Evolutionary conservation across 108 stramenopile genomes (phyloP), one percentile per base, ranked within the genome.

Genomic region (Nitzschia inconspicua): DNA sequence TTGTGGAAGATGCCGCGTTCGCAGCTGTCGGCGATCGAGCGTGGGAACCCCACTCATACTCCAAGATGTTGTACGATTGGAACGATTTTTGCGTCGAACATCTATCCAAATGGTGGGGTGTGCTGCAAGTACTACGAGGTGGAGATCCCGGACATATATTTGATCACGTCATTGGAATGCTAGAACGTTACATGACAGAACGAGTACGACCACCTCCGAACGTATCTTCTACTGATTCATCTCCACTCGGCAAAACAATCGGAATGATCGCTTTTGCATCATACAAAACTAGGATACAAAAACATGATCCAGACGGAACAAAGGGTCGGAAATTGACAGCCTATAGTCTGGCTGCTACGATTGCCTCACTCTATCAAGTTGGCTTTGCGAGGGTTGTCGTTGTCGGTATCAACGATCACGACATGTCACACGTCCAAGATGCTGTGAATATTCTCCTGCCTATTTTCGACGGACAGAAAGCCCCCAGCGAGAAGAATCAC

Each of bases 231-330:
- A 26, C 28, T 26, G 6, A 22, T 9, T 23, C 16, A 1, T 23
- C 20, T 11, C 28, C 64, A 42, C 2, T 56, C 18, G 29, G 18
- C 0, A n/a, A 28, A 32, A 65, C 64, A 6, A 65, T 65, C 46
- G 64, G 54, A 14, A 19, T 65, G 26, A 47, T 65, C 31, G 64
- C 64, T 28, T 65, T 65, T 56, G 27, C 27, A 22, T 27, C 56
- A 18, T 65, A 65, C 54, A 24, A 30, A 23, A 49, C 18, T 32
- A 13, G 10, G 16, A 14, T n/a, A 39, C 11, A 1, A 39, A 19
- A 39, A 19, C 13, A 16, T 23, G 32, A 23, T 9, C 60, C 18
- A 14, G 31, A 19, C 6, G 11, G 11, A 28, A 13, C 14, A 11
- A 18, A 44, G 25, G 47, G 27, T n/a, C 6, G 11, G 8, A 18